phyloP scores from a whole-genome alignment of 805 yeast species.

The Nakazawaea peltata region DNA sequence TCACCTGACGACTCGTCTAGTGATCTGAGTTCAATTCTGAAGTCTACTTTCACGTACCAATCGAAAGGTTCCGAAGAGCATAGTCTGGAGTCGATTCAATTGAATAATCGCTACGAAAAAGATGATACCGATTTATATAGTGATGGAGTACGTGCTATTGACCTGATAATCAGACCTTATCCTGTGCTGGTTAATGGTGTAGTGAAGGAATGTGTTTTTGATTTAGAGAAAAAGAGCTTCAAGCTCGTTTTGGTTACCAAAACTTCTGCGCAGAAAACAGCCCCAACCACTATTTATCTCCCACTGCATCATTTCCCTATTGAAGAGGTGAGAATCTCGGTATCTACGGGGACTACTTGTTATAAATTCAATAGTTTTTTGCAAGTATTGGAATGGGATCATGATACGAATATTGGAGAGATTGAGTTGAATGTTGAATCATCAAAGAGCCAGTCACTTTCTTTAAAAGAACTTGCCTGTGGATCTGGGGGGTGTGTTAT shows the following conservation, averaged over 20 bases:
- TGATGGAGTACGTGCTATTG: conserved; percentile 68
- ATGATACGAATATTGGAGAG: conserved; percentile 25
- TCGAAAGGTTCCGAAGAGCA: conserved; percentile 11
- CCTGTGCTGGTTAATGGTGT: conserved; percentile 58
- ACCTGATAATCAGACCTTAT: conserved; percentile 73
- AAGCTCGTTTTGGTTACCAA: conserved; percentile 34
- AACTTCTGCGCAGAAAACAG: conserved; percentile 14
- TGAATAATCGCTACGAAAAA: neutral
- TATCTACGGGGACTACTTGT: conserved; percentile 41
- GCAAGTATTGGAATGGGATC: conserved; percentile 69
- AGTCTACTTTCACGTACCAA: too few relatives aligned
- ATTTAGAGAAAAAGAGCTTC: conserved; percentile 39
- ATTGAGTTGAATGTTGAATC: conserved; percentile 14
- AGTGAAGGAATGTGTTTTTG: conserved; percentile 49
- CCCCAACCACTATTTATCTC: conserved; percentile 55
- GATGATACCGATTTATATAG: neutral
- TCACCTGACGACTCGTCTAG: conserved; percentile 45
- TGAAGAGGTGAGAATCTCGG: conserved; percentile 38
- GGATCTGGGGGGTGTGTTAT: conserved; percentile 15
- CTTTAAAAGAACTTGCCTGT: conserved; percentile 27
- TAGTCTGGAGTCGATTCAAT: neutral
- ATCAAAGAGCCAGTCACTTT: neutral
- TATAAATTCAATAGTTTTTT: conserved; percentile 41
- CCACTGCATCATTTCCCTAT: conserved; percentile 67
- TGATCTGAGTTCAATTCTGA: conserved; percentile 13